Percentiles rank a stretch among this genome's conserved stretches.
These are phyloP conservation scores for Hypomontagnella monticulosa DNA, from an alignment of 495 filamentous ascomycete species.

Conservation along the genomic window DNA sequence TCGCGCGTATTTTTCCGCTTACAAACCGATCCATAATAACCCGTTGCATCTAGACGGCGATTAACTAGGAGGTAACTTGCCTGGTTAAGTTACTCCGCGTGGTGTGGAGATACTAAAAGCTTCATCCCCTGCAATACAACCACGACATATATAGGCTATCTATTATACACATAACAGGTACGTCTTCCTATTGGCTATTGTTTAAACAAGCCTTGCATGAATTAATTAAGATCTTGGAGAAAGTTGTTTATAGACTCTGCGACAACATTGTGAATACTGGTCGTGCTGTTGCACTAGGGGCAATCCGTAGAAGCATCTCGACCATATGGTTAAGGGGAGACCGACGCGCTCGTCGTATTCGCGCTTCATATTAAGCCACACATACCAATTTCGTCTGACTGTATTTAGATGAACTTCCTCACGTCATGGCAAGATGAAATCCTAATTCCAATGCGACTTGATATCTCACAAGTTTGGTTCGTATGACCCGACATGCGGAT, in stretches of 20 bases:
- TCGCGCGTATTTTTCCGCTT: constrained; percentile 13
- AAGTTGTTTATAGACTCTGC: not conserved
- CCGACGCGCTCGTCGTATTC: too few relatives aligned
- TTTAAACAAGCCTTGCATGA: not conserved
- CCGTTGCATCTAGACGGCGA: not conserved
- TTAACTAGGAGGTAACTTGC: not conserved
- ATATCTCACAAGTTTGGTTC: not conserved
- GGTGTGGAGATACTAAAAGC: not conserved
- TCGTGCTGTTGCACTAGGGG: too few relatives aligned
- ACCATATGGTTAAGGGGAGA: too few relatives aligned
- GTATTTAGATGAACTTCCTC: not conserved
- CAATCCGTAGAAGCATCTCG: too few relatives aligned
- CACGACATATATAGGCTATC: not conserved
- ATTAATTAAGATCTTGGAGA: constrained; percentile 7
- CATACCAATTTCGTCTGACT: not conserved
- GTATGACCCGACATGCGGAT: not conserved
- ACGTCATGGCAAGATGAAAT: not conserved
- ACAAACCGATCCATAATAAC: constrained; percentile 26
- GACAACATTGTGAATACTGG: too few relatives aligned
- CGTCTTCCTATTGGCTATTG: constrained; percentile 3
- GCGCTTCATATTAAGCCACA: not conserved
- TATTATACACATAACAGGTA: not conserved
- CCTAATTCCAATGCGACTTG: constrained; percentile 1
- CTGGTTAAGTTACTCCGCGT: constrained; percentile 10
- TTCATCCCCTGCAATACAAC: not conserved